Conservation (phyloP, 2,329 filamentous ascomycete genomes). For the Venturia pyrina region DNA sequence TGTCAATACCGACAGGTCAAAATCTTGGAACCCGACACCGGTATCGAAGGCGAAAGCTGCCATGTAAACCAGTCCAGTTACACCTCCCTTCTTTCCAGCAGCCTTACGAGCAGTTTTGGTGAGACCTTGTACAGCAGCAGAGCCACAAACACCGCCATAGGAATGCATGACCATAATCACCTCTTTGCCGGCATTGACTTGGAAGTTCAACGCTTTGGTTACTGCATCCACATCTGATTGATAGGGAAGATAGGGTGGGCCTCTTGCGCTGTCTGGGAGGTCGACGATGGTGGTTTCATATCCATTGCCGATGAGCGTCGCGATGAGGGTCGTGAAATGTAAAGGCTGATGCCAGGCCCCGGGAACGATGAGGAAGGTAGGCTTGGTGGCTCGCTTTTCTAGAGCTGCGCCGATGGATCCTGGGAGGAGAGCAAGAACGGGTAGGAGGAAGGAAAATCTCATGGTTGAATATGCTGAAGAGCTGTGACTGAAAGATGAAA, state of each 20-base stretch:
- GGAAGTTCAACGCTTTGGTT: not conserved
- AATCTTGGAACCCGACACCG: no score
- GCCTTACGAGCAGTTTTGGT: no score
- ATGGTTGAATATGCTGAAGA: not conserved
- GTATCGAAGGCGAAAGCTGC: no score
- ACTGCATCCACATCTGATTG: not conserved
- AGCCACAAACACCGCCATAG: slow-evolving; percentile 22
- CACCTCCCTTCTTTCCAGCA: no score
- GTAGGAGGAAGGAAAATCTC: not conserved
- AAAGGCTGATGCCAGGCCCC: not conserved
- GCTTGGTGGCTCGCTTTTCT: not conserved
- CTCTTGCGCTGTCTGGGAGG: not conserved
- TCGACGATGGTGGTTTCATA: not conserved
- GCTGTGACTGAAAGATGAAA: not conserved
- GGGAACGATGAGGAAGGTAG: not conserved
- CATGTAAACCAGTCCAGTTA: no score
- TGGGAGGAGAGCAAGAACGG: not conserved
- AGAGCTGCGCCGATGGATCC: not conserved
- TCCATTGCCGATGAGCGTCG: not conserved
- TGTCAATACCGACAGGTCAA: no score
- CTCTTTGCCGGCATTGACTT: slow-evolving; percentile 23
- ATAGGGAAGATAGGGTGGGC: not conserved
- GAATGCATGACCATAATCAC: slow-evolving; percentile 27
- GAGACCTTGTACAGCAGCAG: no score
- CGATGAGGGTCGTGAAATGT: no score